Evolutionary conservation across 805 yeast genomes (phyloP), one percentile per base, ranked within the genome.

Genomic region (Teunomyces cretensis): DNA sequence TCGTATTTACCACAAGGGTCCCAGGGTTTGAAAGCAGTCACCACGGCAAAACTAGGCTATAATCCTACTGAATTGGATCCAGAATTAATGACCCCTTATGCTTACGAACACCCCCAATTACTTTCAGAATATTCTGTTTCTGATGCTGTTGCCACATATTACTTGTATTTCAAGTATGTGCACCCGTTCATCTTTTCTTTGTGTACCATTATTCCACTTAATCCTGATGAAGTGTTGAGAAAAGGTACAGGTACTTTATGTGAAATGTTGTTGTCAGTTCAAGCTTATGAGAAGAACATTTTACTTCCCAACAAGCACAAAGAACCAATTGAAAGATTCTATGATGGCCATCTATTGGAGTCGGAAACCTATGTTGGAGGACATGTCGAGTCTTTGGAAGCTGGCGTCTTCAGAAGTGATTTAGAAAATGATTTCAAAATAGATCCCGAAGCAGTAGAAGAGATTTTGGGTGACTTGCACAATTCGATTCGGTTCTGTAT

Each of bases 321-420:
- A 6, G 99, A 94, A 50, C 96, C 98, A 1, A 76, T 86, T n/a
- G 98, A 92, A 62, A 72, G 97, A 55, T 94, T 92, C 61, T 92
- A 89, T 64, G 86, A 94, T 53, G 99, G 98, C 2, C 99, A 94
- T 67, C 66, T 94, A 44, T 64, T 94, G 33, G 97, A 92, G 58
- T 84, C 96, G 1, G 99, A 94, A 65, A 94, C 99, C 0, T 94
- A 94, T 61, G 98, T 94, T 22, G 99, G 99, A 47, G 99, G 99
- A 1, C 99, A 94, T 56, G 99, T 94, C 16, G 98, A 95, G 65
- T 88, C 97, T 6, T 68, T 95, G 44, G 99, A 95, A 64, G 97
- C 99, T 8, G 99, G 99, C 44, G 99, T 94, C 1, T 94, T 95
- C 60, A 72, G 99, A 55, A 85, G 95, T 41, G 99, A 94, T 60